Percentiles rank a stretch among this genome's conserved stretches.
These are phyloP conservation scores for Malus orientalis DNA, from an alignment of 306 rosid species.

Conservation along the genomic window DNA sequence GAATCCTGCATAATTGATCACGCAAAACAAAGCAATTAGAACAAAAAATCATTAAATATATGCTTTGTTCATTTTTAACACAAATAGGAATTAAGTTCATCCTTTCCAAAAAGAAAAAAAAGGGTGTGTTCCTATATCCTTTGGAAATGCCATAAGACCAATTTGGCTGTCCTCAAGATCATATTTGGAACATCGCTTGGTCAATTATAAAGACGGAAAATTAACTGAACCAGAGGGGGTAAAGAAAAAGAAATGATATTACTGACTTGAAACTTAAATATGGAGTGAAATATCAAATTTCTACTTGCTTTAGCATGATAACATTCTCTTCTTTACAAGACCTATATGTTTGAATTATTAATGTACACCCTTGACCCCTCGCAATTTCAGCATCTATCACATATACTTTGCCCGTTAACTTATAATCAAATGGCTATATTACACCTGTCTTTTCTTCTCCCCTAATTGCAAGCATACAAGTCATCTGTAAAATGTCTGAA, in stretches of 20 bases:
- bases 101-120: neutral
- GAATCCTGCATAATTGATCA: conserved; percentile 66
- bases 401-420: neutral
- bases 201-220: neutral
- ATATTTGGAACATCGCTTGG: neutral
- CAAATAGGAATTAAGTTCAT: neutral
- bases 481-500: neutral
- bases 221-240: neutral
- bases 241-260: neutral
- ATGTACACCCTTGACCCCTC: neutral
- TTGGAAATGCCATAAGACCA: neutral
- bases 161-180: neutral
- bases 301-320: neutral
- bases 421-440: neutral
- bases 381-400: neutral
- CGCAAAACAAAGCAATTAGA: neutral
- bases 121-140: neutral
- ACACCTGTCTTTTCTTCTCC: neutral
- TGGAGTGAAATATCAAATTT: neutral
- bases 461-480: neutral
- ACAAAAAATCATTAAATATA: neutral
- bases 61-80: neutral
- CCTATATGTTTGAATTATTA: neutral
- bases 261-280: neutral
- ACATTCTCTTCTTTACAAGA: neutral